Conservation (phyloP, 768 basidiomycete genomes). For the Leccinum disarticulatum region DNA sequence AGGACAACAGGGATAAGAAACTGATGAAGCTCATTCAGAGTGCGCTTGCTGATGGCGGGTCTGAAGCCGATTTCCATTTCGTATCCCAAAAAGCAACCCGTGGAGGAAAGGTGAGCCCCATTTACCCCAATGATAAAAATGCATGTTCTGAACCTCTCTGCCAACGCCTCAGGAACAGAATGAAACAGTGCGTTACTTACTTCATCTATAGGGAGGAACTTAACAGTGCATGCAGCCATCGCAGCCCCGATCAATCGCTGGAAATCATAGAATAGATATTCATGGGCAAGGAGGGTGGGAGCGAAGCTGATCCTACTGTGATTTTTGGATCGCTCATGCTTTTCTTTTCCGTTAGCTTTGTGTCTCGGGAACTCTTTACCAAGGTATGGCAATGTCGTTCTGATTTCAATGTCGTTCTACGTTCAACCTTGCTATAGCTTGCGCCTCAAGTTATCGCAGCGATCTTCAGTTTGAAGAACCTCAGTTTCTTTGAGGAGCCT, state of each 20-base stretch:
- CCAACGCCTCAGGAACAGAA: constrained; percentile 37
- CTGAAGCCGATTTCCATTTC: not conserved
- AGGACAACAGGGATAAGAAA: constrained; percentile 24
- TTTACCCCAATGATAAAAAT: not conserved
- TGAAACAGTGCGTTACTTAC: constrained; percentile 34
- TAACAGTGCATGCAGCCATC: constrained; percentile 13
- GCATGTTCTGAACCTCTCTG: constrained; percentile 36
- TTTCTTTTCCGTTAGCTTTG: constrained; percentile 27
- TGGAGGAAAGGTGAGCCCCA: constrained; percentile 28
- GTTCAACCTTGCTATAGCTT: constrained; percentile 30
- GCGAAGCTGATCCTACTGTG: not conserved
- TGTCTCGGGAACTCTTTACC: constrained; percentile 29
- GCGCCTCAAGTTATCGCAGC: constrained; percentile 43
- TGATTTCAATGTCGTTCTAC: constrained; percentile 18
- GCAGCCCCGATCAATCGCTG: not conserved
- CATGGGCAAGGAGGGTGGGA: constrained; percentile 25
- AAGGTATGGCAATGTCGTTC: constrained; percentile 11
- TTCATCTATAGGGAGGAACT: not conserved
- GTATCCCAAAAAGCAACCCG: constrained; percentile 30
- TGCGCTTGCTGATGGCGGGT: constrained; percentile 42
- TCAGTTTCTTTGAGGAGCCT: constrained; percentile 18
- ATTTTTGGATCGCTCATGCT: not conserved
- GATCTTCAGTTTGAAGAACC: constrained; percentile 44
- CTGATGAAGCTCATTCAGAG: constrained; percentile 43
- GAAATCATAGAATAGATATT: constrained; percentile 9